phyloP scores from a whole-genome alignment of 1,139 yeast species.

The Yamadazyma pseudoaaseri region DNA sequence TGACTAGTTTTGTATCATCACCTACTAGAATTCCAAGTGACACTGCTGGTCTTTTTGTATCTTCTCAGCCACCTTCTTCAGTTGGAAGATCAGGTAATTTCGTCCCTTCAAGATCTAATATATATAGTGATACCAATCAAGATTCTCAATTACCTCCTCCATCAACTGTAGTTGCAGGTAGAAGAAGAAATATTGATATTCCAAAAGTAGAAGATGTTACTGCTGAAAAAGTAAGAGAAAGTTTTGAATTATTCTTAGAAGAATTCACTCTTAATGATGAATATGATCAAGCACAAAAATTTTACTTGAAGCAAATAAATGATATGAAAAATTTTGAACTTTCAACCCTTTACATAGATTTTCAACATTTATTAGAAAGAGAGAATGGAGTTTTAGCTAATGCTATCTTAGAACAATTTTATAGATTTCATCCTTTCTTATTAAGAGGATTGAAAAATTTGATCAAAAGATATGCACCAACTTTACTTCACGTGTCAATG shows the following conservation, averaged over 20 bases:
- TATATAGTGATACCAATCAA: conserved; percentile 20
- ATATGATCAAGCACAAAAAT: conserved; percentile 47
- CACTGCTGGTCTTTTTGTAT: conserved; percentile 41
- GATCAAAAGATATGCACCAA: conserved; percentile 75
- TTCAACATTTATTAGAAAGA: conserved; percentile 68
- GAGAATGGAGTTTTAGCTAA: conserved; percentile 88
- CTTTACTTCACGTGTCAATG: conserved; percentile 52
- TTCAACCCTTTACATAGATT: conserved; percentile 81
- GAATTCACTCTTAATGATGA: conserved; percentile 38
- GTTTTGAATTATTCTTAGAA: conserved; percentile 82
- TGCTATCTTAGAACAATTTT: conserved; percentile 88
- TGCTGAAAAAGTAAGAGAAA: conserved; percentile 90
- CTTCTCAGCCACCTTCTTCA: conserved; percentile 47
- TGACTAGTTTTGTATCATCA: conserved; percentile 48
- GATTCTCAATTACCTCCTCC: conserved; percentile 16
- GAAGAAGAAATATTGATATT: conserved; percentile 61
- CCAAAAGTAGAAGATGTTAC: conserved; percentile 89
- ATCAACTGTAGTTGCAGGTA: conserved; percentile 27
- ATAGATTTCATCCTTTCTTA: conserved; percentile 85
- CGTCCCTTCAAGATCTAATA: conserved; percentile 22
- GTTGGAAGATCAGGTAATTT: conserved; percentile 36
- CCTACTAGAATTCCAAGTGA: conserved; percentile 48
- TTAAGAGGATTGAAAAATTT: conserved; percentile 72
- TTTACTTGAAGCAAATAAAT: conserved; percentile 77
- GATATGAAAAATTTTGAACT: conserved; percentile 77